These are phyloP conservation scores for Colletotrichum costaricense DNA, from an alignment of 2,329 filamentous ascomycete species.

Conservation along the genomic window DNA sequence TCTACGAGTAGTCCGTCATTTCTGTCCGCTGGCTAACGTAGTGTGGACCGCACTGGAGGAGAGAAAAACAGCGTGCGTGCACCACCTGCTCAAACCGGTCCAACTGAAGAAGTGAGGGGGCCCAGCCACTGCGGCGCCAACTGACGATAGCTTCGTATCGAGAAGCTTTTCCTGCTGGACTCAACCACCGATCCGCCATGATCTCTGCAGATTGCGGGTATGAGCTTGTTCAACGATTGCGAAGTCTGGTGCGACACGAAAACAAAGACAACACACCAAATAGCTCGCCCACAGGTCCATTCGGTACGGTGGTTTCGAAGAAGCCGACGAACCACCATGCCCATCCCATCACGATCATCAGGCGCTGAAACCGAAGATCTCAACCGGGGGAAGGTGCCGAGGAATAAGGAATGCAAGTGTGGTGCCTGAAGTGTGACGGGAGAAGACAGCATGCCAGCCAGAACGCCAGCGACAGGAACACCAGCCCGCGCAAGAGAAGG, in stretches of 20 bases:
- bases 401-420: slow-evolving; percentile 3
- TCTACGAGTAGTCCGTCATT: neutral
- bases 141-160: slow-evolving; percentile 30
- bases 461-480: slow-evolving; percentile 9
- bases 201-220: neutral
- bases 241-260: neutral
- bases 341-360: slow-evolving; percentile 26
- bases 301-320: neutral
- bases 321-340: slow-evolving; percentile 21
- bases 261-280: neutral
- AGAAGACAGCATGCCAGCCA: neutral
- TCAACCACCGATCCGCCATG: slow-evolving; percentile 1
- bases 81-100: neutral
- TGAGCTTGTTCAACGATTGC: neutral
- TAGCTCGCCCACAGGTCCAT: no score
- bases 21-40: slow-evolving; percentile 2
- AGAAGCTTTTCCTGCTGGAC: neutral
- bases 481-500: neutral
- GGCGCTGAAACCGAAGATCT: slow-evolving; percentile 33
- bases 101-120: neutral
- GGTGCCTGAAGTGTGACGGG: neutral
- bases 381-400: slow-evolving; percentile 9
- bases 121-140: slow-evolving; percentile 8
- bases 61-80: neutral
- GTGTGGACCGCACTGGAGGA: neutral